Conservation (phyloP, 306 rosid genomes). For the Cucumis melo region DNA sequence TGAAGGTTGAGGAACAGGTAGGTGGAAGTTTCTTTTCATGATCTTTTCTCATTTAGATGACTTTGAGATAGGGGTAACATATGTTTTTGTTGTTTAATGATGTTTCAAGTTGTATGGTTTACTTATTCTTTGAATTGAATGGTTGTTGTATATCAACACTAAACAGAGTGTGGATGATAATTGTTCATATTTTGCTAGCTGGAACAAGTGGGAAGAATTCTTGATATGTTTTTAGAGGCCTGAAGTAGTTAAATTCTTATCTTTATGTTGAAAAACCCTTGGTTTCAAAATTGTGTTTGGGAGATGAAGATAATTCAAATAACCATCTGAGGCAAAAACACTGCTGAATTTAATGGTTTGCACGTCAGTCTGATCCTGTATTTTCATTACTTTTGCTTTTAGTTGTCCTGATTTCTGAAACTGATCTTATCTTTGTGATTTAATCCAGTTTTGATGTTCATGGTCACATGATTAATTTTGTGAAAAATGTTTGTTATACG, state of each 20-base stretch:
- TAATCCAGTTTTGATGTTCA: neutral
- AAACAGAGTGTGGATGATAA: neutral
- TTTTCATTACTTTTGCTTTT: neutral
- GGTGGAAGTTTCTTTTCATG: neutral
- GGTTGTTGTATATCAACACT: neutral
- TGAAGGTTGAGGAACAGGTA: slow-evolving; percentile 83
- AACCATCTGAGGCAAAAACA: neutral
- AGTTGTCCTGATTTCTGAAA: neutral
- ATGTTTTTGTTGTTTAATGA: neutral
- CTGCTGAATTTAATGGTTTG: slow-evolving; percentile 11
- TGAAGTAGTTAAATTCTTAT: neutral
- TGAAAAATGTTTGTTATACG: neutral
- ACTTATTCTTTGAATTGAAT: neutral
- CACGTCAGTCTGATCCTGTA: slow-evolving; percentile 18
- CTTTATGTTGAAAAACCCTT: neutral
- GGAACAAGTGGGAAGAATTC: neutral
- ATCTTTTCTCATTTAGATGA: neutral
- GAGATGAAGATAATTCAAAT: neutral
- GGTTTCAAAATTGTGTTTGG: neutral
- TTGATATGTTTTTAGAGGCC: neutral
- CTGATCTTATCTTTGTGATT: no score
- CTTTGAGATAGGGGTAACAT: neutral
- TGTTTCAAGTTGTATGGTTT: neutral
- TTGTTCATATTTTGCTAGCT: neutral
- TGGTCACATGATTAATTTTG: neutral